Base-by-base conservation (phyloP, 495 filamentous ascomycete species). In the Penicillium angulare region DNA sequence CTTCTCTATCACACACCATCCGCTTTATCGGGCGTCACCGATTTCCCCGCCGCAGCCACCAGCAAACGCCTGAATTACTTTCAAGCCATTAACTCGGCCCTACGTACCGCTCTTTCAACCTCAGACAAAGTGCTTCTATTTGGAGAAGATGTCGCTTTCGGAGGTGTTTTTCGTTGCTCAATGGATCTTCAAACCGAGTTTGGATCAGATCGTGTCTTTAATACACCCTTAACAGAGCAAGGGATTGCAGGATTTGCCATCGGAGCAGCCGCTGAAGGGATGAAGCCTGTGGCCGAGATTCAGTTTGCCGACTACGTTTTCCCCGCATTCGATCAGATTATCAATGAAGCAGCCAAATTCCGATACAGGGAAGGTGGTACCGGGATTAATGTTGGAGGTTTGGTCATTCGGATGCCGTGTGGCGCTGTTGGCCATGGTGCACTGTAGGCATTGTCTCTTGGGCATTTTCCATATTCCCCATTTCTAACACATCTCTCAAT, bases 301-400 rank as follows among this genome's bases (percentile, higher is more conserved):
- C 93, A 98, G 69, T 98, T 98, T 61, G 95, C 93, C 29, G 93
- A 98, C 69, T 98, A 98, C 67, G 85, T 98, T 34, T 97, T 86
- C 68, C 93, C 93, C 2, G 91, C 93, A 1, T 97, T 97, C 56
- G 93, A 98, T 63, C 93, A 98, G 79, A 78, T 98, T 32, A 92
- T 97, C 53, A 97, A 97, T 63, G 93, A 98, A 69, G 92, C 91
- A 3, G 90, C 90, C 42, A 98, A 97, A 73, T 88, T 89, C 54
- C 75, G 93, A 46, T 98, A 92, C 69, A 79, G 92, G 43, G 88
- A 92, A 64, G 92, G 91, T 0, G 69, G 64, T 2, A 87, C 85
- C 9, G 85, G 80, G 1, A 78, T 80, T 7, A 80, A 86, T 64
- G 78, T 73, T 9, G 90, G 90, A 6, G 88, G 92, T 3, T 68